Evolutionary conservation across 345 rosid genomes (phyloP).

Genomic region (Corymbia maculata): DNA sequence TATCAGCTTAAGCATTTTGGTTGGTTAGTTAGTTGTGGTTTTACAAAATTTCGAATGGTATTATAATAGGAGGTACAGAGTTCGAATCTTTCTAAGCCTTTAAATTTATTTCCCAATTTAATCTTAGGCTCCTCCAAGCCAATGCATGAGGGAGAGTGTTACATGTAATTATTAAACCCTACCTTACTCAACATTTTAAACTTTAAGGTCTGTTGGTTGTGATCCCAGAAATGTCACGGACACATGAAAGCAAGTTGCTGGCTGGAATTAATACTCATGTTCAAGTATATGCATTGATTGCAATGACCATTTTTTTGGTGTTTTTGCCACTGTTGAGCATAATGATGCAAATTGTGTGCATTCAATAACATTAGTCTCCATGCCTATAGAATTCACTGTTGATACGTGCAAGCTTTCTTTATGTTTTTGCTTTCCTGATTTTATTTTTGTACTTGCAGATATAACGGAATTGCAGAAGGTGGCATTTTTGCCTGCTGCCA

Average conservation of each 20-base stretch:
- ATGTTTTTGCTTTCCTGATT: neutral
- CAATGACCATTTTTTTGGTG: neutral
- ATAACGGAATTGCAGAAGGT: slow-evolving; percentile 51
- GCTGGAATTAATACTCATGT: neutral
- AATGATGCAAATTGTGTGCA: neutral
- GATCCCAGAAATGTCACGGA: neutral
- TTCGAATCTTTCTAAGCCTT: neutral
- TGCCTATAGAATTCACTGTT: neutral
- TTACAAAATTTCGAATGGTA: neutral
- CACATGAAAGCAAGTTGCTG: neutral
- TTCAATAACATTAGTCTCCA: neutral
- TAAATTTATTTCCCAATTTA: neutral
- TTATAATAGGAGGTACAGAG: neutral
- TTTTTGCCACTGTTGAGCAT: neutral
- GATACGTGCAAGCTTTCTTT: neutral
- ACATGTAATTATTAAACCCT: neutral
- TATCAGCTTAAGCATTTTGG: neutral
- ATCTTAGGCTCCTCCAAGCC: neutral
- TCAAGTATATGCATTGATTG: neutral
- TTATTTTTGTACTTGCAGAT: slow-evolving; percentile 32
- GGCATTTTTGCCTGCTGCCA: slow-evolving; percentile 89
- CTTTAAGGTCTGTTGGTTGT: neutral
- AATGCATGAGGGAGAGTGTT: neutral
- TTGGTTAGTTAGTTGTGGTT: neutral
- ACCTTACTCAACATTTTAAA: neutral